Evolutionary conservation across 2,329 filamentous ascomycete species (phyloP), one percentile per base, ranked within the genome.

Genomic region (Daldinia sp.): DNA sequence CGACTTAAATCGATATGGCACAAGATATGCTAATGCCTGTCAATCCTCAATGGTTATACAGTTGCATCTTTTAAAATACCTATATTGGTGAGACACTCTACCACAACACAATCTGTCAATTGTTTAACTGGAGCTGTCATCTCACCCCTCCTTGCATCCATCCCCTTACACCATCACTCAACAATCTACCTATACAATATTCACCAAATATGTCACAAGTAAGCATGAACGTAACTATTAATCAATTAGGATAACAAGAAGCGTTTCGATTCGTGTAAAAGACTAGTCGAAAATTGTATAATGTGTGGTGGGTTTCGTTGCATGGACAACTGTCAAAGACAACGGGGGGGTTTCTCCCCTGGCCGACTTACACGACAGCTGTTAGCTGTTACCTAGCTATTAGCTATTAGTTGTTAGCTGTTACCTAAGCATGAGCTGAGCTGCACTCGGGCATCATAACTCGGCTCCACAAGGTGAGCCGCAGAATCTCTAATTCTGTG

Each of bases 241-340:
- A 48, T 48, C 7, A 33, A 33, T n/a, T 18, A 51, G 26, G 28
- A 51, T 51, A 51, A 18, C 13, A 18, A 18, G 6, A 33, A 33
- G 10, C 46, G 12, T 33, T 33, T 33, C 26, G 1, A 33, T 51
- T 51, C 46, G 26, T 51, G 46, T 51, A 2, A 30, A 12, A n/a
- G 46, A 26, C n/a, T 13, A 18, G 5, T 30, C 13, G 13, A 33
- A 5, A 6, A n/a, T 51, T 51, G 15, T 10, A 50, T 30, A 13
- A 6, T 18, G 6, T 33, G 26, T 33, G 26, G 46, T 50, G 26
- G 26, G 46, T 51, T 51, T 51, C 46, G 26, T 51, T 51, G 26
- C 28, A 51, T 51, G 46, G n/a, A 51, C 46, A 51, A 51, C 46
- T 51, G 46, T 51, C 28, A 51, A 48, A 51, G 6, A 51, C 46